Base-by-base conservation (phyloP, 2,329 filamentous ascomycete species). In the Phialemonium atrogriseum region DNA sequence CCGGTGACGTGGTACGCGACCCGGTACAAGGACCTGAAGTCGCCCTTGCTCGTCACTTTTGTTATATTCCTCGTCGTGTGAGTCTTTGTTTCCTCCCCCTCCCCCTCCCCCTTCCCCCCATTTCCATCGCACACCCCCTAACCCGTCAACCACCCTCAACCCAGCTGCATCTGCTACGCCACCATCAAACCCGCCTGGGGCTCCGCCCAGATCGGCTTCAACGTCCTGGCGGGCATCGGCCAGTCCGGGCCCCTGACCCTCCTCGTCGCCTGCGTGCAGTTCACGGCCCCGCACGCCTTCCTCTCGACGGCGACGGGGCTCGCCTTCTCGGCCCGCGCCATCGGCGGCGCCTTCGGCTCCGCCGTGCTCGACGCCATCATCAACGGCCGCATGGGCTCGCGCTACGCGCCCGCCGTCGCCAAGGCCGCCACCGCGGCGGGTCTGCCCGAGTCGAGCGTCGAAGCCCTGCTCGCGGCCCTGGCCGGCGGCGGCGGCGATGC, bases 271-370 rank as follows among this genome's bases (percentile, higher is more conserved):
- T 55, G 61, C 31, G 56, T 71, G 12, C 67, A 72, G 40, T 70
- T 70, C 45, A 69, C 66, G 2, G 61, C 67, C 1, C 66, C 68
- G 3, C 68, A 71, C 37, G 60, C 61, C 4, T 69, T 60, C 42
- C 58, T 71, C 10, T 68, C 65, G 1, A 71, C 67, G 0, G 67
- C 68, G 1, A 71, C 68, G 0, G 68, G 68, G 0, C 57, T 72
- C 1, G 66, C 64, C 4, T 71, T 70, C 44, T 69, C 66, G 1
- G 65, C 65, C 4, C 56, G 68, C 17, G 68, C 68, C 18, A 62
- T 72, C 11, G 68, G 68, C 14, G 67, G 67, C 12, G 66, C 67
- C 1, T 70, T 70, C 32, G 68, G 67, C 1, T 68, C 64, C 2
- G 66, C 67, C 1, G 65, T 70, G 4, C 50, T 72, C 2, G 56